Evolutionary conservation across 495 filamentous ascomycete genomes (phyloP).

Genomic region (Penicillium coffeae): DNA sequence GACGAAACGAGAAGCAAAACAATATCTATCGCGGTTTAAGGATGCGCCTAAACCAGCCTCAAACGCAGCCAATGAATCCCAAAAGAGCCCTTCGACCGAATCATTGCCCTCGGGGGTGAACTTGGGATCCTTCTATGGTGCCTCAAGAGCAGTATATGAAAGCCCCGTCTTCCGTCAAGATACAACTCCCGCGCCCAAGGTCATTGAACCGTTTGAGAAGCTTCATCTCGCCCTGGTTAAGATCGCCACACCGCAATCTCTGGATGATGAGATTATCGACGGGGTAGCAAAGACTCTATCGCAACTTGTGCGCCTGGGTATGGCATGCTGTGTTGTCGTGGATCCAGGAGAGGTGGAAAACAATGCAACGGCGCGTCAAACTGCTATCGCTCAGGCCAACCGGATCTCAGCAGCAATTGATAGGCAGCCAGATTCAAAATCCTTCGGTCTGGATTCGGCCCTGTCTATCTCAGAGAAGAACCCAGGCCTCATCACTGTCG

Average conservation of each 20-base stretch:
- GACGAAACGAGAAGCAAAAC: conserved; percentile 85
- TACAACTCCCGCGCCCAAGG: conserved; percentile 31
- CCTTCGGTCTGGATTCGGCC: conserved; percentile 64
- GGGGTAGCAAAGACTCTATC: conserved; percentile 80
- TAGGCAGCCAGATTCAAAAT: conserved; percentile 57
- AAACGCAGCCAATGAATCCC: conserved; percentile 13
- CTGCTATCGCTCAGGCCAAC: conserved; percentile 61
- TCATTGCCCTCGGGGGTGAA: conserved; percentile 50
- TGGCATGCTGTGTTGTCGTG: conserved; percentile 76
- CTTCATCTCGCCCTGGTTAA: conserved; percentile 86
- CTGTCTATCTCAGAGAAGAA: conserved; percentile 42
- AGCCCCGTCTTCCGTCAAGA: conserved; percentile 60
- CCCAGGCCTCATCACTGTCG: conserved; percentile 38
- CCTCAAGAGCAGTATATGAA: conserved; percentile 56
- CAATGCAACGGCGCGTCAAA: conserved; percentile 32
- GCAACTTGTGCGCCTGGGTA: conserved; percentile 75
- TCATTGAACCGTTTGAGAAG: conserved; percentile 32
- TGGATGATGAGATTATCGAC: conserved; percentile 62
- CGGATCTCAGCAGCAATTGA: conserved; percentile 73
- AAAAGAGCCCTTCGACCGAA: conserved; percentile 16
- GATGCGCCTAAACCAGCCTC: conserved; percentile 28
- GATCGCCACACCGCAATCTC: conserved; percentile 64
- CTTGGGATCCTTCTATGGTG: conserved; percentile 58
- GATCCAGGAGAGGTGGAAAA: conserved; percentile 53
- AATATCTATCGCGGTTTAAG: conserved; percentile 78